phyloP scores from a whole-genome alignment of 768 basidiomycete genomes.

The Pleurotus djamor region DNA sequence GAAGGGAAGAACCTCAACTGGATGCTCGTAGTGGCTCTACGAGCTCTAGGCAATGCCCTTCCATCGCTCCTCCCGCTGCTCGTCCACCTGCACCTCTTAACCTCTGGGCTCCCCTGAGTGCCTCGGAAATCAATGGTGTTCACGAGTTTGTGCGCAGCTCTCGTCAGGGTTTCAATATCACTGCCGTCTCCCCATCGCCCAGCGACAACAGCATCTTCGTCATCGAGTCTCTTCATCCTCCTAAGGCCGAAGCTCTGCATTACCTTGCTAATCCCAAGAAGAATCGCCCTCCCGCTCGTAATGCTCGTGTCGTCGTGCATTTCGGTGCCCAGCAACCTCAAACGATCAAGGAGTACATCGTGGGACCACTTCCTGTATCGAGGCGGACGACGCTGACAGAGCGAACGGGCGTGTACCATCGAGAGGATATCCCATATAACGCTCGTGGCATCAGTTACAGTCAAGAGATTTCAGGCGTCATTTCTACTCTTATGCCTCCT shows the following conservation, averaged over 20 bases:
- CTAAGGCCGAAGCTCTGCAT: constrained; percentile 42
- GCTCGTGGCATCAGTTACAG: constrained; percentile 35
- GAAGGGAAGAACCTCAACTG: neutral
- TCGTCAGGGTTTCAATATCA: constrained; percentile 46
- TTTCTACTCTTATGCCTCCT: constrained; percentile 24
- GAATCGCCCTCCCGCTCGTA: constrained; percentile 27
- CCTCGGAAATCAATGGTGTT: constrained; percentile 40
- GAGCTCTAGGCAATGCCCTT: constrained; percentile 25
- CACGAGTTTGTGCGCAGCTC: constrained; percentile 43
- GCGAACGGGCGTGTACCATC: constrained; percentile 51
- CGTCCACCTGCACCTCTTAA: constrained; percentile 41
- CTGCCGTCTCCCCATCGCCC: constrained; percentile 19
- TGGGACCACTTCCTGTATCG: constrained; percentile 55
- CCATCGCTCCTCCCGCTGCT: constrained; percentile 27
- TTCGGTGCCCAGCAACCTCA: constrained; percentile 41
- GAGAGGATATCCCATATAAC: constrained; percentile 51
- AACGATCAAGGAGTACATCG: constrained; percentile 50
- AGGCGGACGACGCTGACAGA: constrained; percentile 33
- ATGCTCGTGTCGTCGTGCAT: constrained; percentile 50
- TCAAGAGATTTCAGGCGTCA: constrained; percentile 28
- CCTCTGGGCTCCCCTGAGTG: constrained; percentile 49
- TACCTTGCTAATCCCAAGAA: constrained; percentile 37
- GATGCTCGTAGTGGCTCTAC: neutral
- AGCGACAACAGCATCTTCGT: constrained; percentile 50
- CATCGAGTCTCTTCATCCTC: constrained; percentile 48